Evolutionary conservation across 1,284 basidiomycete species (phyloP), one percentile per base, ranked within the genome.

Genomic region (Irpex rosettiformis): DNA sequence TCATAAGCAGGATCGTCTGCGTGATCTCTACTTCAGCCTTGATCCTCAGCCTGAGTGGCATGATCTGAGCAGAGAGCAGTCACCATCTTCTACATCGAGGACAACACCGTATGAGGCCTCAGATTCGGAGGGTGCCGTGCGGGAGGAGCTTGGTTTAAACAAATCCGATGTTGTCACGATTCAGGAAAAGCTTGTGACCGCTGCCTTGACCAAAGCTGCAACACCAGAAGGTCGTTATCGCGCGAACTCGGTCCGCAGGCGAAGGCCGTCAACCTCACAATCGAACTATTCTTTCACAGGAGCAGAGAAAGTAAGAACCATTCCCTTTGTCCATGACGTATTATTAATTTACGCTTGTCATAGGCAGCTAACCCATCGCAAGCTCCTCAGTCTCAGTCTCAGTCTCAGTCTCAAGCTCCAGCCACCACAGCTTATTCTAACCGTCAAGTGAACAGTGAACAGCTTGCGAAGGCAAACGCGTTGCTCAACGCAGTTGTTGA

Each of bases 261-360:
- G 89, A 56, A 78, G 88, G 49, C 88, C 88, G 5, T 91, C 89
- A 0, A 90, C 87, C n/a, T 89, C 89, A 10, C 88, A 90, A 69
- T 89, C 89, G 6, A 86, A 84, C 65, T 86, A 89, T 65, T 86
- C 86, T 0, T 73, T 70, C 54, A 82, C 75, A 54, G 81, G 81
- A 22, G 76, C 75, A 25, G 79, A 78, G 30, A 73, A 80, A 68
- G 88, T 89, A 67, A 64, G 81, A 62, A 40, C 42, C 29, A 8
- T 58, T 18, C 18, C 16, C 27, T 52, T 13, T 61, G 58, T 16
- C 56, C 29, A 11, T 37, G 33, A 8, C 33, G 16, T 37, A 37
- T 37, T 37, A 37, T 37, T 37, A 37, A 37, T 37, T 37, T 28
- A n/a, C 16, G 11, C 13, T 45, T 29, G 7, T 45, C 55, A 89